These are phyloP conservation scores for Saussurea involucrata DNA, from an alignment of 129 eudicot species.

Conservation along the genomic window DNA sequence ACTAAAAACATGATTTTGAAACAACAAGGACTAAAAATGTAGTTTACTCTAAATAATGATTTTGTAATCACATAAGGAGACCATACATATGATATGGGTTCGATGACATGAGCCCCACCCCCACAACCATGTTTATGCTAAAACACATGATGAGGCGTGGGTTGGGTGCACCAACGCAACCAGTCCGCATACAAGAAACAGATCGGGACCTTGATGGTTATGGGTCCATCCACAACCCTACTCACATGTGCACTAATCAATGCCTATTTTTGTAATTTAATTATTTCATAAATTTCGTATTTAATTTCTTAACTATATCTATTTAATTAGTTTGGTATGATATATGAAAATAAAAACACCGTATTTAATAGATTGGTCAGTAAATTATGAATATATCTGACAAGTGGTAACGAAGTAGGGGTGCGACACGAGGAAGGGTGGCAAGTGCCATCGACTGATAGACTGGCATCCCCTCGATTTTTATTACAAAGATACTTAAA, in stretches of 20 bases:
- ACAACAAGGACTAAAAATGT: neutral
- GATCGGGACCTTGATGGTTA: constrained; percentile 32
- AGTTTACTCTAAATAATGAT: neutral
- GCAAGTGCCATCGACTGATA: neutral
- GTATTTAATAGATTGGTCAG: neutral
- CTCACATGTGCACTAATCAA: constrained; percentile 35
- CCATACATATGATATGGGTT: constrained; percentile 15
- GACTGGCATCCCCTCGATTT: too few relatives aligned
- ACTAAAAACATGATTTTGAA: neutral
- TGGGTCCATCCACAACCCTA: constrained; percentile 39
- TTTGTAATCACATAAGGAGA: constrained; percentile 26
- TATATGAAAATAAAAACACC: neutral
- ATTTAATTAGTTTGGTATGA: neutral
- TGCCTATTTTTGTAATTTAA: constrained; percentile 15
- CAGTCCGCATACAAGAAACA: constrained; percentile 32
- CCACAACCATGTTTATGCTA: constrained; percentile 28
- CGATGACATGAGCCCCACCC: constrained; percentile 16
- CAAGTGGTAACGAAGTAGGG: neutral
- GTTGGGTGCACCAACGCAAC: constrained; percentile 39
- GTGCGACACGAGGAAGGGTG: neutral
- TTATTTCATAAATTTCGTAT: constrained; percentile 3
- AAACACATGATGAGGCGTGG: constrained; percentile 34
- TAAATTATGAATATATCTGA: neutral
- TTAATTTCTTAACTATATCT: constrained; percentile 1
- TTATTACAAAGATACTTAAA: too few relatives aligned